Conservation (phyloP, 164 flowering plant genomes). For the Chimonanthus salicifolius region DNA sequence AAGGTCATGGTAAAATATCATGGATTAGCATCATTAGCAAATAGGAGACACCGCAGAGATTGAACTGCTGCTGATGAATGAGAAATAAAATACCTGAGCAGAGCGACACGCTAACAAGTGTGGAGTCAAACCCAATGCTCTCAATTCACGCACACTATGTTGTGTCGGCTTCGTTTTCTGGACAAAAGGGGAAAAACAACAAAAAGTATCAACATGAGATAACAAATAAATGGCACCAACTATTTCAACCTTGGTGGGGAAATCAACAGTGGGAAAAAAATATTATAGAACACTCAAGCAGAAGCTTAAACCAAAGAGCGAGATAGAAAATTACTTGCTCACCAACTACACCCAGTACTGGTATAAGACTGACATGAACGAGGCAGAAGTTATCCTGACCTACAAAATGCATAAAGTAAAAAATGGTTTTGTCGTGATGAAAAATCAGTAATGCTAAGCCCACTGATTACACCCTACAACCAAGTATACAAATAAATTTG, state of each 20-base stretch:
- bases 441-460: neutral
- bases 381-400: slow-evolving; percentile 90
- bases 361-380: slow-evolving; percentile 92
- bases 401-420: slow-evolving; percentile 18
- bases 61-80: too few species aligned
- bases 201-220: neutral
- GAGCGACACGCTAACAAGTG: slow-evolving; percentile 92
- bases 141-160: slow-evolving; percentile 90
- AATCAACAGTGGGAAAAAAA: neutral
- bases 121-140: slow-evolving; percentile 95
- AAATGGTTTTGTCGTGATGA: neutral
- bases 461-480: neutral
- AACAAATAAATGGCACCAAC: neutral
- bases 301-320: slow-evolving; percentile 3
- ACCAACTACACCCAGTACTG: slow-evolving; percentile 93
- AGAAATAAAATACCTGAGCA: slow-evolving; percentile 52
- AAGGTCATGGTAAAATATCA: neutral
- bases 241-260: neutral
- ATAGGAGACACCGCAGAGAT: neutral
- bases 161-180: slow-evolving; percentile 99
- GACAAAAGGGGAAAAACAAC: neutral
- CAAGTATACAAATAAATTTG: neutral
- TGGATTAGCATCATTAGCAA: neutral
- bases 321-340: slow-evolving; percentile 63
- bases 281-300: neutral